Percentiles rank a stretch among this genome's conserved stretches.
These are phyloP conservation scores for Castanea mollissima DNA, from an alignment of 306 rosid genomes.

Conservation along the genomic window DNA sequence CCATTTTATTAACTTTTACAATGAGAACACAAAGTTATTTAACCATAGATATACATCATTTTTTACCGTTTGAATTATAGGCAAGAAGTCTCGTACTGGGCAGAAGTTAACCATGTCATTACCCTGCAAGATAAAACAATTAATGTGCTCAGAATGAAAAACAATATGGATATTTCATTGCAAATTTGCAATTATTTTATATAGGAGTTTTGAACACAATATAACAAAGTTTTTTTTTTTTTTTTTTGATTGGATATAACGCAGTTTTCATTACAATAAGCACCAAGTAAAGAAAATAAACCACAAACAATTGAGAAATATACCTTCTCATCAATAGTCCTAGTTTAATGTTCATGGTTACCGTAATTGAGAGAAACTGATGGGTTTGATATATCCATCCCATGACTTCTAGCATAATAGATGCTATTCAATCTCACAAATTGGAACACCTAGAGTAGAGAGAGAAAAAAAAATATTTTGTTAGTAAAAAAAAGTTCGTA, in stretches of 20 bases:
- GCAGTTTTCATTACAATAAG: neutral
- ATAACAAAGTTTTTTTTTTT: no score
- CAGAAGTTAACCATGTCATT: slow-evolving; percentile 43
- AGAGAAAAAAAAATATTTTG: no score
- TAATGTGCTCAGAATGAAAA: neutral
- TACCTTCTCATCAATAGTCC: slow-evolving; percentile 46
- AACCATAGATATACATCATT: no score
- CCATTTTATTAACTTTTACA: no score
- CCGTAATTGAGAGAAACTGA: slow-evolving; percentile 36
- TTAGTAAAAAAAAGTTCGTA: neutral
- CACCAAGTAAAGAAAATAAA: neutral
- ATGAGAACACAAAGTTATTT: neutral
- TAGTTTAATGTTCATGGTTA: slow-evolving; percentile 36
- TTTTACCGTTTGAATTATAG: slow-evolving; percentile 44
- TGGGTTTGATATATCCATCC: slow-evolving; percentile 67
- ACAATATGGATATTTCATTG: neutral
- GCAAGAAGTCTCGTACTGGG: slow-evolving; percentile 47
- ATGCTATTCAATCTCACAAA: slow-evolving; percentile 50
- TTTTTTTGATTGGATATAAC: no score
- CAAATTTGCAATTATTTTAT: neutral
- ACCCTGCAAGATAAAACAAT: slow-evolving; percentile 34
- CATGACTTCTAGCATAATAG: slow-evolving; percentile 71
- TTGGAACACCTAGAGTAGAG: slow-evolving; percentile 37
- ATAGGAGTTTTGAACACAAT: neutral
- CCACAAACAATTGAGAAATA: neutral